phyloP scores from a whole-genome alignment of 768 basidiomycete species.

The Wakefieldia striispora region DNA sequence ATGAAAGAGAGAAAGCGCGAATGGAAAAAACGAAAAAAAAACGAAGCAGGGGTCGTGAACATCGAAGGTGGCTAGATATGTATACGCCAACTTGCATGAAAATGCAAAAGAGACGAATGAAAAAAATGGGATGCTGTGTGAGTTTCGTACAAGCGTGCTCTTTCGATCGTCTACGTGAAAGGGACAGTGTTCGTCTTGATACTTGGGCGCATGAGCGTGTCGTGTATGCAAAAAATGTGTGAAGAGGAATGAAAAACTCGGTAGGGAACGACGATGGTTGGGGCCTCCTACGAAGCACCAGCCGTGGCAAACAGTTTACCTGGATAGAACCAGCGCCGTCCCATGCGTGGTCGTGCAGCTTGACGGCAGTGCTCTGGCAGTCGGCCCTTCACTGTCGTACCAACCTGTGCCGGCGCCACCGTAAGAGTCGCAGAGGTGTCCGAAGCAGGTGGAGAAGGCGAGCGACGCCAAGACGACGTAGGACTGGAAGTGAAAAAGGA shows the following conservation, averaged over 20 bases:
- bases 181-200: slow-evolving; percentile 1
- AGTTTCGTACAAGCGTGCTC: slow-evolving; percentile 24
- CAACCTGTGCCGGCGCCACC: slow-evolving; percentile 24
- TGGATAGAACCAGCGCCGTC: slow-evolving; percentile 54
- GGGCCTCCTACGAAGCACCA: slow-evolving; percentile 32
- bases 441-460: slow-evolving; percentile 41
- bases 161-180: slow-evolving; percentile 19
- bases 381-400: slow-evolving; percentile 19
- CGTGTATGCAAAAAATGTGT: neutral
- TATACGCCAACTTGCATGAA: slow-evolving; percentile 15
- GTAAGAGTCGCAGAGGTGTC: slow-evolving; percentile 29
- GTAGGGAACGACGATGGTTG: slow-evolving; percentile 5
- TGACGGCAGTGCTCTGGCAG: slow-evolving; percentile 34
- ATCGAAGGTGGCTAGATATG: slow-evolving; percentile 31
- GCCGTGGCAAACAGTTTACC: slow-evolving; percentile 48
- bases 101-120: slow-evolving; percentile 7
- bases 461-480: slow-evolving; percentile 34
- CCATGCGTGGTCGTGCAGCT: slow-evolving; percentile 36
- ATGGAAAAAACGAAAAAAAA: slow-evolving; percentile 4
- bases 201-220: neutral
- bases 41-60: slow-evolving; percentile 14
- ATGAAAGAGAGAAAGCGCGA: neutral
- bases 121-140: slow-evolving; percentile 5
- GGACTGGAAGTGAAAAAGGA: slow-evolving; percentile 33
- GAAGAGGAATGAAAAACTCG: neutral